Percentiles rank a stretch among this genome's conserved stretches.
Conservation (phyloP, 345 rosid species). For the Tarenaya hassleriana region DNA sequence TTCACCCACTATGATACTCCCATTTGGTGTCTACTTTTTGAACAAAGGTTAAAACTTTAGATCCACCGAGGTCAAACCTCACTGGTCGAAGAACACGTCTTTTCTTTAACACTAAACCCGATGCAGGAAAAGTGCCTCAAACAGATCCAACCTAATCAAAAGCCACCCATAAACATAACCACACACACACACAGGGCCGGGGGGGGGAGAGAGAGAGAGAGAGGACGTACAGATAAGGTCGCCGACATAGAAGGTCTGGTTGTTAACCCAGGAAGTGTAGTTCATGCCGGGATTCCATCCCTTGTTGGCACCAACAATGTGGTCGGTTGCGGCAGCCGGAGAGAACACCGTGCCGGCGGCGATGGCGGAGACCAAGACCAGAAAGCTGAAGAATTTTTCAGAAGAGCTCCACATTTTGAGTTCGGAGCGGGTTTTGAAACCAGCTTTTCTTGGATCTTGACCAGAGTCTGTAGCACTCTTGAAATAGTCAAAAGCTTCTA, state of each 20-base stretch:
- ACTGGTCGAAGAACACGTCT: constrained; percentile 16
- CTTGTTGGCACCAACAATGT: constrained; percentile 71
- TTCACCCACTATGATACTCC: no score
- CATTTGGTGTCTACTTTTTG: no score
- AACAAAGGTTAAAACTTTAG: no score
- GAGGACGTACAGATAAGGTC: constrained; percentile 53
- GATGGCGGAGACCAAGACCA: not conserved
- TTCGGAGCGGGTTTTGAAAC: not conserved
- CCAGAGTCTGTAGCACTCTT: no score
- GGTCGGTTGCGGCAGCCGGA: constrained; percentile 51
- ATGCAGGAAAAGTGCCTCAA: no score
- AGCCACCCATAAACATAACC: no score
- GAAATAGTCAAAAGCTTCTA: no score
- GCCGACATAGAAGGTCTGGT: constrained; percentile 62
- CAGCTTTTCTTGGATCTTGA: no score
- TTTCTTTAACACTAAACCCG: no score
- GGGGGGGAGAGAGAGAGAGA: no score
- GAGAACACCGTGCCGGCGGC: constrained; percentile 27
- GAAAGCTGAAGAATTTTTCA: not conserved
- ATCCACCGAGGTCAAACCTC: constrained; percentile 14
- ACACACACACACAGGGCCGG: no score
- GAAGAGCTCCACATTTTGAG: not conserved
- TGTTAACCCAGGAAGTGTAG: constrained; percentile 71
- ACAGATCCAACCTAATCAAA: no score
- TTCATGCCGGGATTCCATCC: constrained; percentile 74